These are phyloP conservation scores for Gynostemma pentaphyllum DNA, from an alignment of 306 rosid species.

Conservation along the genomic window DNA sequence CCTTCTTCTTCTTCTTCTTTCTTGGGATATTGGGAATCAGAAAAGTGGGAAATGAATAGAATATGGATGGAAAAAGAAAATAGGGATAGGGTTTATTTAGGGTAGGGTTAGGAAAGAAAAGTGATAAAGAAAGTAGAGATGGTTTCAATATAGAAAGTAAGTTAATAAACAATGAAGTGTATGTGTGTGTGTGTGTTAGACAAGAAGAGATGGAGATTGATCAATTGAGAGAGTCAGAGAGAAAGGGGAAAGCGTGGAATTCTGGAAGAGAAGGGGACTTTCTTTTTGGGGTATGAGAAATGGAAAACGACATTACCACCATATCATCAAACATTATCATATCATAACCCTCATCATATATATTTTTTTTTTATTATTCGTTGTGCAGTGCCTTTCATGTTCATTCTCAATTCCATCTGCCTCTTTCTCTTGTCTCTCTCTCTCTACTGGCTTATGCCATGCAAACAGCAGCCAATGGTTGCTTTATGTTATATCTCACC, in stretches of 20 bases:
- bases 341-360: constrained; percentile 2
- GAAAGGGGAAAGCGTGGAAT: neutral
- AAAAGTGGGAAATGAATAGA: neutral
- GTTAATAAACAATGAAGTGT: constrained; percentile 6
- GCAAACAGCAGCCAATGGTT: neutral
- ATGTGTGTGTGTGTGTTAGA: constrained; percentile 22
- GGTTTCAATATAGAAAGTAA: neutral
- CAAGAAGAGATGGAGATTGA: constrained; percentile 57
- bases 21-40: neutral
- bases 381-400: neutral
- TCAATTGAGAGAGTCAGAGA: constrained; percentile 16
- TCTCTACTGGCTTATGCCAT: neutral
- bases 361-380: neutral
- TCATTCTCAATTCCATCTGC: constrained; percentile 1
- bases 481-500: too few species aligned
- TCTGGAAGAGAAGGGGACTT: constrained; percentile 2
- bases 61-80: neutral
- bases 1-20: neutral
- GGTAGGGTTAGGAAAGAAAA: neutral
- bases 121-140: too few species aligned
- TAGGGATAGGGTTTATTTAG: too few species aligned
- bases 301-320: constrained; percentile 5
- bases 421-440: neutral
- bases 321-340: constrained; percentile 3
- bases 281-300: constrained; percentile 4